Conservation (phyloP, 2,329 filamentous ascomycete genomes). For the Penicillium expansum region DNA sequence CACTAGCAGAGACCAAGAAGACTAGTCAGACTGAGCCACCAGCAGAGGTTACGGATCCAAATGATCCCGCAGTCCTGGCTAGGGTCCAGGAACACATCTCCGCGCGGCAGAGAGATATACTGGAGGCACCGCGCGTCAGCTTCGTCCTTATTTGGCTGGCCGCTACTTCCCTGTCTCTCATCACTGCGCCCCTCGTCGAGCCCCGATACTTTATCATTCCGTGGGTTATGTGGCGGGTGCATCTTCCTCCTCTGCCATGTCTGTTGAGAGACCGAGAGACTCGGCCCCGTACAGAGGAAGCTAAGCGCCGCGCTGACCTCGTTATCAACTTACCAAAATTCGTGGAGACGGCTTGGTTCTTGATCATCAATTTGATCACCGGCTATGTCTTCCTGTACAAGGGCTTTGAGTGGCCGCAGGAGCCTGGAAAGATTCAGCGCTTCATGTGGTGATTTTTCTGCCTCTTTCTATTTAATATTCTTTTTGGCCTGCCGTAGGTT, state of each 20-base stretch:
- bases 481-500: neutral
- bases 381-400: conserved; percentile 57
- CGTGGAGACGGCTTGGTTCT: conserved; percentile 58
- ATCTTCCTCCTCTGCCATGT: conserved; percentile 58
- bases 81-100: conserved; percentile 31
- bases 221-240: conserved; percentile 87
- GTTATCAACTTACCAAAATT: conserved; percentile 32
- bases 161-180: conserved; percentile 71
- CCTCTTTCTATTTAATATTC: neutral
- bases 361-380: conserved; percentile 52
- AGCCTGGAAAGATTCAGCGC: conserved; percentile 57
- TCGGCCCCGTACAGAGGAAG: conserved; percentile 21
- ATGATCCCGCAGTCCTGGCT: conserved; percentile 30
- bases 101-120: conserved; percentile 30
- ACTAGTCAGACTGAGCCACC: neutral
- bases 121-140: conserved; percentile 42
- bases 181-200: conserved; percentile 90
- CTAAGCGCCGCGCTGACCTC: conserved; percentile 27
- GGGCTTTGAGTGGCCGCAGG: conserved; percentile 58
- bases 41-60: conserved; percentile 9
- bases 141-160: conserved; percentile 63
- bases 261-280: conserved; percentile 30
- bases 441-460: conserved; percentile 54
- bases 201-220: conserved; percentile 94
- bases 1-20: neutral